Percentiles rank a stretch among this genome's conserved stretches.
These are phyloP conservation scores for Colletotrichum spinosum DNA, from an alignment of 2,329 filamentous ascomycete genomes.

Conservation along the genomic window DNA sequence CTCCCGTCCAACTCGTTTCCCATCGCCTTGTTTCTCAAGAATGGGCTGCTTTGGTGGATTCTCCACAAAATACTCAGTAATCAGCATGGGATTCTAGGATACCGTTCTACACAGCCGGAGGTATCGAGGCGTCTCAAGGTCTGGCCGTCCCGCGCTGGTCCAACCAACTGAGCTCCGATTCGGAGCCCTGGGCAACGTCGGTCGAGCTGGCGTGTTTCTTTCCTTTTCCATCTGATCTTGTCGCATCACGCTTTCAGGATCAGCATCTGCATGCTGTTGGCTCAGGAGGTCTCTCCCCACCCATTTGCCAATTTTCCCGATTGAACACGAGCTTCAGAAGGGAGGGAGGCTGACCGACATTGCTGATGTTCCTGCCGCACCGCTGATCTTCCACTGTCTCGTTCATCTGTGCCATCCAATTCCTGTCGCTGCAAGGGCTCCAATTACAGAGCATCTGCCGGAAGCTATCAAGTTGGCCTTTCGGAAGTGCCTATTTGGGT, in stretches of 20 bases:
- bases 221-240: conserved; percentile 5
- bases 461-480: background rate
- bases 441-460: conserved; percentile 11
- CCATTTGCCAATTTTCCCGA: background rate
- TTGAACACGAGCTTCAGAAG: conserved; percentile 23
- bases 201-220: background rate
- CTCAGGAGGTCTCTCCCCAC: conserved; percentile 5
- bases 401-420: background rate
- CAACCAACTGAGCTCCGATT: conserved; percentile 15
- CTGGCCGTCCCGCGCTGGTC: conserved; percentile 7
- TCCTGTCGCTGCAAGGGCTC: background rate
- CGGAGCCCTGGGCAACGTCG: background rate
- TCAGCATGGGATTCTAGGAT: conserved; percentile 30
- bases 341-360: conserved; percentile 21
- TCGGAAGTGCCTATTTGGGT: conserved; percentile 19
- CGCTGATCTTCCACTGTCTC: background rate
- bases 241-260: conserved; percentile 13
- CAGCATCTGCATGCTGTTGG: conserved; percentile 18
- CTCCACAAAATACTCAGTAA: conserved; percentile 27
- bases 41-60: conserved; percentile 15
- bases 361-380: background rate
- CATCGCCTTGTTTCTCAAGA: conserved; percentile 13
- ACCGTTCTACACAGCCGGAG: conserved; percentile 9
- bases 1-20: conserved; percentile 18
- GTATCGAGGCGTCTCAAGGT: background rate